phyloP scores from a whole-genome alignment of 306 rosid species.

The Heteromeles arbutifolia region DNA sequence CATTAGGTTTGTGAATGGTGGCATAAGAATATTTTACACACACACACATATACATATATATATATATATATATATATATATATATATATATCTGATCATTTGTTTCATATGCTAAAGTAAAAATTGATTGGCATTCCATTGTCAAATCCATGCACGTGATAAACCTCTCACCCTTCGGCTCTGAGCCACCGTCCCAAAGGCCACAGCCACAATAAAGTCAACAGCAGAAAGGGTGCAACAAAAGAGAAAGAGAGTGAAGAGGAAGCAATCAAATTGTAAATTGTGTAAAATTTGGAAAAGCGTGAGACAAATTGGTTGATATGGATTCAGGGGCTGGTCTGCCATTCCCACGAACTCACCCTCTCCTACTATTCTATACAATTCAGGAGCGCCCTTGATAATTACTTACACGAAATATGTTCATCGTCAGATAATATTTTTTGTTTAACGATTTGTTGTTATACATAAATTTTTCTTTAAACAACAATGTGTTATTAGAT shows the following conservation, averaged over 20 bases:
- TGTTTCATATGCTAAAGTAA: slow-evolving; percentile 1
- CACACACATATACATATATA: too few relatives aligned
- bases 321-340: neutral
- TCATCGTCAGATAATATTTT: too few relatives aligned
- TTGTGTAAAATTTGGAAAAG: neutral
- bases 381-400: neutral
- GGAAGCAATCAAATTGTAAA: neutral
- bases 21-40: slow-evolving; percentile 44
- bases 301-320: slow-evolving; percentile 13
- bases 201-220: slow-evolving; percentile 27
- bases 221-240: neutral
- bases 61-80: too few relatives aligned
- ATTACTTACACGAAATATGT: too few relatives aligned
- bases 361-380: neutral
- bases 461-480: fast-evolving
- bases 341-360: neutral
- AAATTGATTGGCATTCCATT: slow-evolving; percentile 26
- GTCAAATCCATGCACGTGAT: slow-evolving; percentile 83
- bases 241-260: neutral
- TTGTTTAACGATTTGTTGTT: too few relatives aligned
- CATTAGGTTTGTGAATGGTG: neutral
- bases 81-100: neutral
- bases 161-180: neutral
- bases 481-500: too few relatives aligned
- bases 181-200: neutral